Percentiles rank a stretch among this genome's conserved stretches.
These are phyloP conservation scores for Annulohypoxylon maeteangense DNA, from an alignment of 495 filamentous ascomycete genomes.

Conservation along the genomic window DNA sequence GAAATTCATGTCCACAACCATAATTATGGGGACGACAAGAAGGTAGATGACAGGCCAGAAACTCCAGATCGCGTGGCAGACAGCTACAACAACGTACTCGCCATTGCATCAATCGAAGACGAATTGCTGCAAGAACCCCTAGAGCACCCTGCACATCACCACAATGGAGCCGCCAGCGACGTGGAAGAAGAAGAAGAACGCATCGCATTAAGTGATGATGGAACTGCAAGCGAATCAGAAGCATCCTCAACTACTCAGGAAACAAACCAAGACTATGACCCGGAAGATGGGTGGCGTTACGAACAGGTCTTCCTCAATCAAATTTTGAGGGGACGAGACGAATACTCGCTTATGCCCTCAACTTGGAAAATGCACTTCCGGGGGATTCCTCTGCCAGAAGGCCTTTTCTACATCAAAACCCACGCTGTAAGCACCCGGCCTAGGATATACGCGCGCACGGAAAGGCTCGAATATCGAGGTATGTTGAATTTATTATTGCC, in stretches of 20 bases:
- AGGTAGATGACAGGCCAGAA: neutral
- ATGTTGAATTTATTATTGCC: neutral
- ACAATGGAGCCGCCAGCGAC: neutral
- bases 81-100: neutral
- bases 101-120: neutral
- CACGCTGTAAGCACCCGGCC: slow-evolving; percentile 33
- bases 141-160: neutral
- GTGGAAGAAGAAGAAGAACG: neutral
- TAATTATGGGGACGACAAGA: neutral
- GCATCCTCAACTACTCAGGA: neutral
- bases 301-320: slow-evolving; percentile 44
- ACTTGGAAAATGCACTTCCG: slow-evolving; percentile 48
- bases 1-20: neutral
- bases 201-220: neutral
- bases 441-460: slow-evolving; percentile 41
- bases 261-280: slow-evolving; percentile 5
- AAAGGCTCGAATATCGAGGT: slow-evolving; percentile 45
- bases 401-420: slow-evolving; percentile 40
- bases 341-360: slow-evolving; percentile 45
- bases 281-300: slow-evolving; percentile 35
- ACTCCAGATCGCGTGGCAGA: neutral
- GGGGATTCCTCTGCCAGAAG: slow-evolving; percentile 45
- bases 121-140: neutral
- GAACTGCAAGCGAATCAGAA: neutral
- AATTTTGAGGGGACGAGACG: slow-evolving; percentile 40